These are phyloP conservation scores for Diaporthe vaccinii DNA, from an alignment of 2,329 filamentous ascomycete species.

Conservation along the genomic window DNA sequence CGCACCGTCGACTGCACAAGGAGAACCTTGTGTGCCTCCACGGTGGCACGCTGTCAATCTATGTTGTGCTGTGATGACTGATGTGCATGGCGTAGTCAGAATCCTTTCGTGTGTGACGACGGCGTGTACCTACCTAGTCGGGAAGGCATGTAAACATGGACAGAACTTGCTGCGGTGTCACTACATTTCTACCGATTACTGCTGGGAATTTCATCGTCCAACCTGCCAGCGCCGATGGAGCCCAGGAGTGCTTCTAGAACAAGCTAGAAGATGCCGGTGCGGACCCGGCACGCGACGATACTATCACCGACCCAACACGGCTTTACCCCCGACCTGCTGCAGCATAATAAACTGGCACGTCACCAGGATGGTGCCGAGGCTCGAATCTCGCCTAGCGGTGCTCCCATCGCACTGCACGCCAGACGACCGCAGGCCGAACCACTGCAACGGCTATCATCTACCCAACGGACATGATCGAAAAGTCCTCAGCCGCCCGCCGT, in stretches of 20 bases:
- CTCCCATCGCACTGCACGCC: neutral
- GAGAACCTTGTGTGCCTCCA: neutral
- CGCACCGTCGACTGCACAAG: neutral
- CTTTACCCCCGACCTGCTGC: neutral
- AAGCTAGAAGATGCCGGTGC: constrained; percentile 1
- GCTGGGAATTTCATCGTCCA: neutral
- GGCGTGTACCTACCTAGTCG: constrained; percentile 15
- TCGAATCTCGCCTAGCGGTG: neutral
- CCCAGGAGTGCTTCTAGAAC: constrained; percentile 10
- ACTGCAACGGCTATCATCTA: neutral
- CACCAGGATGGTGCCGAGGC: neutral
- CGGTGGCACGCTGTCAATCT: neutral
- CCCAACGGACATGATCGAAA: constrained; percentile 6
- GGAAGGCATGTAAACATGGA: constrained; percentile 20
- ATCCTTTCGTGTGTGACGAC: neutral
- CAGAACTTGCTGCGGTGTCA: neutral
- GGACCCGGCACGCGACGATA: neutral
- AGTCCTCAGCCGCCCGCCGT: neutral
- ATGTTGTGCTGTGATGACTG: neutral
- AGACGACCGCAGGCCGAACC: neutral
- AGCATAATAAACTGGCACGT: neutral
- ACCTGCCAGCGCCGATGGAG: neutral
- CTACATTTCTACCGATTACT: neutral
- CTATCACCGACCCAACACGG: neutral
- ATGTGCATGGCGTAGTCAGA: neutral